A percentile compares a stretch with the other conserved stretches of the same genome.
Conservation (phyloP, 2,329 filamentous ascomycete species). For the Chaetothyriales sp. region DNA sequence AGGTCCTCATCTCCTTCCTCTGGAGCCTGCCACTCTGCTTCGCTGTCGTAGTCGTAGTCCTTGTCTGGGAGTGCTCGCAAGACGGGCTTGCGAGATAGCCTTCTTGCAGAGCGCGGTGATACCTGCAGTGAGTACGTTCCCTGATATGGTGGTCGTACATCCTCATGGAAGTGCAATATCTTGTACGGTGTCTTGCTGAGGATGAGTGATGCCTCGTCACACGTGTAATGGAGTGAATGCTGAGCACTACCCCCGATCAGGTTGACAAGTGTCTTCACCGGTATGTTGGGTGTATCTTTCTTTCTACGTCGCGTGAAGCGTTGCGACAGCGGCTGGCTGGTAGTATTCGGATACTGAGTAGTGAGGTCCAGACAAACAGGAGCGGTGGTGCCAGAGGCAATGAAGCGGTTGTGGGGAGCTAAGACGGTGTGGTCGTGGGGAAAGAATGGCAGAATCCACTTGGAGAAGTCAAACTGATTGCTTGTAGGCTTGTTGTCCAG, state of each 20-base stretch:
- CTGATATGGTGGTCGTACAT: slow-evolving; percentile 49
- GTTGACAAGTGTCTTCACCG: slow-evolving; percentile 49
- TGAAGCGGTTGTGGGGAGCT: slow-evolving; percentile 37
- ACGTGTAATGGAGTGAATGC: slow-evolving; percentile 24
- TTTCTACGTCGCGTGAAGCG: not conserved
- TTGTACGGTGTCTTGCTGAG: slow-evolving; percentile 36
- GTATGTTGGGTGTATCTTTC: slow-evolving; percentile 19
- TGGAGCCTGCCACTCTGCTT: slow-evolving; percentile 53
- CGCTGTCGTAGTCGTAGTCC: slow-evolving; percentile 54
- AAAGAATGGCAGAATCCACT: slow-evolving; percentile 69
- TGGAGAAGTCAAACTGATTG: slow-evolving; percentile 44
- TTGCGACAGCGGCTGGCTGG: not conserved
- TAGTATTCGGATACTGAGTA: not conserved
- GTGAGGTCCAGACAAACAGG: not conserved
- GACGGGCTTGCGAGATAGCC: slow-evolving; percentile 43
- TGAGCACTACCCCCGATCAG: slow-evolving; percentile 36
- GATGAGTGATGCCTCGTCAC: not conserved
- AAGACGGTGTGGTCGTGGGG: slow-evolving; percentile 59
- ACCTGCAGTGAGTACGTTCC: slow-evolving; percentile 45
- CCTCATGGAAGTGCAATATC: slow-evolving; percentile 46
- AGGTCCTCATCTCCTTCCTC: slow-evolving; percentile 60
- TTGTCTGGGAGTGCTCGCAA: slow-evolving; percentile 38
- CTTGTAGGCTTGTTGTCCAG: slow-evolving; percentile 20
- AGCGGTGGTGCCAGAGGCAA: not conserved
- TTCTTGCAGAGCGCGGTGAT: slow-evolving; percentile 27